Evolutionary conservation across 768 basidiomycete species (phyloP).

Genomic region (Russula sp.): DNA sequence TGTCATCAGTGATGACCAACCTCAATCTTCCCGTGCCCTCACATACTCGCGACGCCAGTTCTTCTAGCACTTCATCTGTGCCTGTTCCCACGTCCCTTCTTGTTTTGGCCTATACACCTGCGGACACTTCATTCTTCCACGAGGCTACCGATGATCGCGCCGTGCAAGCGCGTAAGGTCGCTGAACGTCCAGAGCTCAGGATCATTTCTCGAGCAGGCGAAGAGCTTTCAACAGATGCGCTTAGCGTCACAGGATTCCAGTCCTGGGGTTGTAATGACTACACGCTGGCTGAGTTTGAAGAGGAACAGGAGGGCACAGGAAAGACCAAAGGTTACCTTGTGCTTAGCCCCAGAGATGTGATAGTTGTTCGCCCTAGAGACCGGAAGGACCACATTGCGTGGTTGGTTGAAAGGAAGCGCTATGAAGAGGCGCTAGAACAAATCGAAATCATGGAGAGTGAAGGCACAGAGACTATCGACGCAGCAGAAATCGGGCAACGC

Average conservation of each 20-base stretch:
- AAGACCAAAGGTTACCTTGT: conserved; percentile 68
- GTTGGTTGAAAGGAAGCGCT: conserved; percentile 82
- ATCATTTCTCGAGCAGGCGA: conserved; percentile 88
- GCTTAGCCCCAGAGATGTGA: conserved; percentile 80
- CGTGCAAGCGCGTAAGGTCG: conserved; percentile 75
- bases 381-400: conserved; percentile 86
- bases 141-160: conserved; percentile 69
- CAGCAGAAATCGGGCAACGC: conserved; percentile 72
- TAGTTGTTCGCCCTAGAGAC: conserved; percentile 86
- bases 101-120: conserved; percentile 80
- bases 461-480: conserved; percentile 46
- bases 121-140: conserved; percentile 65
- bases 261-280: conserved; percentile 94
- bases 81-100: conserved; percentile 67
- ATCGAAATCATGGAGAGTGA: conserved; percentile 53
- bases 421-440: conserved; percentile 84
- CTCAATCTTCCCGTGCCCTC: conserved; percentile 15
- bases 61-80: conserved; percentile 33
- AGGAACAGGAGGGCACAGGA: conserved; percentile 27
- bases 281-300: conserved; percentile 54
- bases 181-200: conserved; percentile 91
- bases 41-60: conserved; percentile 27
- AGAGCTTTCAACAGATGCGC: conserved; percentile 80
- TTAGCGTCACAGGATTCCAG: conserved; percentile 75
- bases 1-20: conserved; percentile 45